phyloP scores from a whole-genome alignment of 352 stramenopile genomes.

The Phytopythium chamaehyphon region DNA sequence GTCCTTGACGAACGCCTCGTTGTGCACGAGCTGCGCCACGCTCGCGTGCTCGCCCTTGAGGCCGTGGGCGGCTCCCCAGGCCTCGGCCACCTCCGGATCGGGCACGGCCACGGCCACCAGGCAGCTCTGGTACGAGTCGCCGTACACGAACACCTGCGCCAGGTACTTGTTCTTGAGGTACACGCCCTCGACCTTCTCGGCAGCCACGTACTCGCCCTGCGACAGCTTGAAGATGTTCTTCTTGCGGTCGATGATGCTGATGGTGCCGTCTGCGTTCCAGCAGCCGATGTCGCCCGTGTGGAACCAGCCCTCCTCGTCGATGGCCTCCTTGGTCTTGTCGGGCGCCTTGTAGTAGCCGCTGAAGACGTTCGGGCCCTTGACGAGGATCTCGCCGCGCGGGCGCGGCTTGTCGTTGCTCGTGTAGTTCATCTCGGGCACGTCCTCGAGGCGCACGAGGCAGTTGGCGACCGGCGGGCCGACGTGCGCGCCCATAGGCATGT shows the following conservation, averaged over 20 bases:
- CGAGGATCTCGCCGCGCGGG: slow-evolving; percentile 61
- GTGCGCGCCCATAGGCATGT: slow-evolving; percentile 80
- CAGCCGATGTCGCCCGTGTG: slow-evolving; percentile 96
- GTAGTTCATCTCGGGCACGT: slow-evolving; percentile 98
- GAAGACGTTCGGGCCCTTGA: slow-evolving; percentile 82
- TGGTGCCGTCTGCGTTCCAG: slow-evolving; percentile 93
- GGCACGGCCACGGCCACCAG: slow-evolving; percentile 94
- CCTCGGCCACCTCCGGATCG: slow-evolving; percentile 43
- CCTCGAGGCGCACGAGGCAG: slow-evolving; percentile 91
- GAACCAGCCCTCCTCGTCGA: slow-evolving; percentile 95
- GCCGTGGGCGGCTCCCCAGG: slow-evolving; percentile 24
- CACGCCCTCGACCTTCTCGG: slow-evolving; percentile 96
- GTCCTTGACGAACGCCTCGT: slow-evolving; percentile 44
- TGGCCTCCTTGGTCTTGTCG: slow-evolving; percentile 88
- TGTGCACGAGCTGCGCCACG: slow-evolving; percentile 31
- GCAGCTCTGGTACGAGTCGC: slow-evolving; percentile 92
- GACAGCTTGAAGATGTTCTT: slow-evolving; percentile 95
- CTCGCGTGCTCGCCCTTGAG: slow-evolving; percentile 28
- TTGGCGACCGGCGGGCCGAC: slow-evolving; percentile 88
- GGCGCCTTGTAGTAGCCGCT: slow-evolving; percentile 95
- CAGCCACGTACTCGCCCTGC: slow-evolving; percentile 95
- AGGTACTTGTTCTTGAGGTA: slow-evolving; percentile 92
- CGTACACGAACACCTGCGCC: slow-evolving; percentile 94
- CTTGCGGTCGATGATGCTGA: slow-evolving; percentile 90
- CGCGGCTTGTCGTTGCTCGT: slow-evolving; percentile 74